Evolutionary conservation across 2,329 filamentous ascomycete genomes (phyloP).

Genomic region (Cercospora sp.): DNA sequence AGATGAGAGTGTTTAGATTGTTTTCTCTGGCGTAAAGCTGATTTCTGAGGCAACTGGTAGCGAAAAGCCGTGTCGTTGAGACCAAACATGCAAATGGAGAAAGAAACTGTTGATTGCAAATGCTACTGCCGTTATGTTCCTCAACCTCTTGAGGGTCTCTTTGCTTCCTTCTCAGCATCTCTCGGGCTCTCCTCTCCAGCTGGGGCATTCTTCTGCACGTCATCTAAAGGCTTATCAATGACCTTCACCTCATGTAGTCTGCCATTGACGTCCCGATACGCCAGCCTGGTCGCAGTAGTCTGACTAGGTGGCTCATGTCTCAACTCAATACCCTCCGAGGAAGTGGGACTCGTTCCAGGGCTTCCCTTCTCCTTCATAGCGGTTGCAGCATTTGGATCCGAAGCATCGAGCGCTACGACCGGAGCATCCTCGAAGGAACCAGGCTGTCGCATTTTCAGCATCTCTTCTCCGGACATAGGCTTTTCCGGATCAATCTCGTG

Average conservation of each 20-base stretch:
- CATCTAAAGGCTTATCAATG: slow-evolving; percentile 25
- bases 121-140: neutral
- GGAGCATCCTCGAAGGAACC: slow-evolving; percentile 13
- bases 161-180: neutral
- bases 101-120: neutral
- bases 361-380: slow-evolving; percentile 8
- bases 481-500: slow-evolving; percentile 25
- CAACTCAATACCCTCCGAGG: slow-evolving; percentile 18
- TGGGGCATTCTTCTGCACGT: neutral
- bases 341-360: neutral
- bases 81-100: neutral
- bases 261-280: slow-evolving; percentile 24
- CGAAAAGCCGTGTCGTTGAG: neutral
- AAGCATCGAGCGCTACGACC: slow-evolving; percentile 11
- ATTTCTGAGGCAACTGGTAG: neutral
- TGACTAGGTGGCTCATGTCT: slow-evolving; percentile 22
- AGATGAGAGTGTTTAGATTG: neutral
- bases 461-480: slow-evolving; percentile 22
- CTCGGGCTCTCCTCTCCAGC: neutral
- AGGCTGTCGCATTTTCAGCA: slow-evolving; percentile 22
- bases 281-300: slow-evolving; percentile 25
- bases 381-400: slow-evolving; percentile 21
- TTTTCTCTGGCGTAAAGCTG: neutral
- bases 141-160: neutral
- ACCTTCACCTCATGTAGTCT: slow-evolving; percentile 29